phyloP scores from a whole-genome alignment of 2,329 filamentous ascomycete genomes.

The Erysiphe pisi region DNA sequence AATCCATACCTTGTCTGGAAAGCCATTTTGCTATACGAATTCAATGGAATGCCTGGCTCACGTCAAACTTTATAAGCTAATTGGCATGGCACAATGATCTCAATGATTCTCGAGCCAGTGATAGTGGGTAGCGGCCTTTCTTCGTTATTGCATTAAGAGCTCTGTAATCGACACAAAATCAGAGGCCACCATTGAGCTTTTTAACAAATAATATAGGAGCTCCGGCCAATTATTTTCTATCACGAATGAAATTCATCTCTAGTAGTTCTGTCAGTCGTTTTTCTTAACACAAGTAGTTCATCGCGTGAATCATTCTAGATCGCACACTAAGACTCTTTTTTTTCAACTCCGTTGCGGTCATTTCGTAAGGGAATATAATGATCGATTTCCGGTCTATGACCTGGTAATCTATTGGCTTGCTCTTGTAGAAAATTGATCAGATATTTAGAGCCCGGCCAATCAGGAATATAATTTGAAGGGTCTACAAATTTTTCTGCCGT shows the following conservation, averaged over 20 bases:
- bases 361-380: background rate
- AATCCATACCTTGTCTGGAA: constrained; percentile 23
- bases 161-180: background rate
- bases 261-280: background rate
- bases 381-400: background rate
- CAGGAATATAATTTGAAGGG: background rate
- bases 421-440: background rate
- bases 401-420: constrained; percentile 3
- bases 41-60: background rate
- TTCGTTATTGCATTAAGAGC: constrained; percentile 11
- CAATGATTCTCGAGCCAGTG: background rate
- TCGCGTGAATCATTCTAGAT: constrained; percentile 16
- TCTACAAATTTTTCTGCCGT: background rate
- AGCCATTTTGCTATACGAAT: background rate
- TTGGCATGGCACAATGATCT: background rate
- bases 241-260: background rate
- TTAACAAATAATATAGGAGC: background rate
- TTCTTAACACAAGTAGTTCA: constrained; percentile 23
- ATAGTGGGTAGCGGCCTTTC: constrained; percentile 2
- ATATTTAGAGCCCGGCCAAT: background rate
- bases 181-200: background rate
- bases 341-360: background rate
- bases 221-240: background rate
- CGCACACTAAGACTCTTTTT: background rate
- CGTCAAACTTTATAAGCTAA: background rate